These are phyloP conservation scores for Bipolaris oryzae DNA, from an alignment of 2,329 filamentous ascomycete species.

Conservation along the genomic window DNA sequence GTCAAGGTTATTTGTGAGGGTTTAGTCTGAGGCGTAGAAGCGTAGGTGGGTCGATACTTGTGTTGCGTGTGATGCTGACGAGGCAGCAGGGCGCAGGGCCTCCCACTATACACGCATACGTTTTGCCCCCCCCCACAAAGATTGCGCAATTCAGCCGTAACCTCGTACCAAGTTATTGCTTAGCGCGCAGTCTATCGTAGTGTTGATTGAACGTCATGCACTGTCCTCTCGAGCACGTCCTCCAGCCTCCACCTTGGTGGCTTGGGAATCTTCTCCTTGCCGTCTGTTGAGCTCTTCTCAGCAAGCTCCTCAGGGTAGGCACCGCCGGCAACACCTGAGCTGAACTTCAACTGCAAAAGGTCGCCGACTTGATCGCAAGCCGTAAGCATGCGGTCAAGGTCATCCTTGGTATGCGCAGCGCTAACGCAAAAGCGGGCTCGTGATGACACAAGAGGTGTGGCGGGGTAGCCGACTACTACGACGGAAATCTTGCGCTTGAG, in stretches of 20 bases:
- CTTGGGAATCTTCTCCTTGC: conserved; percentile 58
- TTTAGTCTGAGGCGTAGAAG: not conserved
- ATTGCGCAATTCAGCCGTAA: not conserved
- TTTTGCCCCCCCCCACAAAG: not conserved
- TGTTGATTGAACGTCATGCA: conserved; percentile 74
- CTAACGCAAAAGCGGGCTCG: conserved; percentile 96
- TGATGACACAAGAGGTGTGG: conserved; percentile 92
- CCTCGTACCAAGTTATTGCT: not conserved
- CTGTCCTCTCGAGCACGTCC: conserved; percentile 74
- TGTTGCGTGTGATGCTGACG: conserved; percentile 1
- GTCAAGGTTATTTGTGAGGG: not conserved
- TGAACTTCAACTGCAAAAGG: conserved; percentile 92
- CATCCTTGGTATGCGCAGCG: conserved; percentile 96
- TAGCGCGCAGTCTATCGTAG: conserved; percentile 62
- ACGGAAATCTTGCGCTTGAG: conserved; percentile 96
- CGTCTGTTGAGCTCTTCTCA: conserved; percentile 58
- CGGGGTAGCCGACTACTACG: conserved; percentile 95
- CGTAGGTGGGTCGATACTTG: not conserved
- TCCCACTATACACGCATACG: not conserved
- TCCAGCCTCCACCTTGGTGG: conserved; percentile 81
- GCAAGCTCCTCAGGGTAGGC: conserved; percentile 77
- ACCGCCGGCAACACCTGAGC: conserved; percentile 91
- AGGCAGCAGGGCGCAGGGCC: not conserved
- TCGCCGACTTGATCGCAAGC: conserved; percentile 95
- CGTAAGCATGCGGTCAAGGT: conserved; percentile 84